Base-by-base conservation (phyloP, 1,284 basidiomycete genomes). In the Pascua guehoae region DNA sequence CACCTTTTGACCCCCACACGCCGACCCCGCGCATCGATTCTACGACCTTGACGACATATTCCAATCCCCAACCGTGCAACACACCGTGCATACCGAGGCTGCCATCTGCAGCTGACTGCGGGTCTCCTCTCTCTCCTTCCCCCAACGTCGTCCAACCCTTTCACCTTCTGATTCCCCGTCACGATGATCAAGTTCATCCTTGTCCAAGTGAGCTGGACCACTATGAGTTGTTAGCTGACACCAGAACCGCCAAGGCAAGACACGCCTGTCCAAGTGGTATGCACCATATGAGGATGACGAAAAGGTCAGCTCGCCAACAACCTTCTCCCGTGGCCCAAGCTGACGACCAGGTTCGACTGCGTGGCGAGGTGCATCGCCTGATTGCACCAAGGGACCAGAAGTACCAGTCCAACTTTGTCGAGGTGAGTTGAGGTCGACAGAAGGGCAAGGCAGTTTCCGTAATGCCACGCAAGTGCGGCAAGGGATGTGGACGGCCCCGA, bases 391-490 rank as follows among this genome's bases (percentile, higher is more conserved):
- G 95, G 62, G 95, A 98, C 77, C 94, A 97, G 80, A 97, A 97
- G 77, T 95, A 97, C 66, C 96, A 98, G 77, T 95, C 91, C 57
- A 98, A 98, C 78, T 98, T 98, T 73, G 94, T 98, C 50, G 95
- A 98, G 84, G 94, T 95, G 64, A 55, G 85, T 66, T 8, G 36
- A 14, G 39, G 11, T 8, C 16, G 16, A 8, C 12, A 37, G 32
- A 8, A 55, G 47, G n/a, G 18, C 7, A 18, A 32, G 24, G 24
- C 24, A 32, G 24, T 7, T 7, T 32, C 24, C 24, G 24, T 32
- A 32, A 3, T 32, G 24, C 4, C 24, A 32, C 24, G 24, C 24
- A 3, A 32, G 4, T 32, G n/a, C 17, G 11, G 39, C 14, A 16
- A 5, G 2, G 15, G 11, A 12, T 32, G 24, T 32, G 24, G 24